Percentiles rank a stretch among this genome's conserved stretches.
Conservation (phyloP, 2,329 filamentous ascomycete species). For the Chrysoporthe puriensis region DNA sequence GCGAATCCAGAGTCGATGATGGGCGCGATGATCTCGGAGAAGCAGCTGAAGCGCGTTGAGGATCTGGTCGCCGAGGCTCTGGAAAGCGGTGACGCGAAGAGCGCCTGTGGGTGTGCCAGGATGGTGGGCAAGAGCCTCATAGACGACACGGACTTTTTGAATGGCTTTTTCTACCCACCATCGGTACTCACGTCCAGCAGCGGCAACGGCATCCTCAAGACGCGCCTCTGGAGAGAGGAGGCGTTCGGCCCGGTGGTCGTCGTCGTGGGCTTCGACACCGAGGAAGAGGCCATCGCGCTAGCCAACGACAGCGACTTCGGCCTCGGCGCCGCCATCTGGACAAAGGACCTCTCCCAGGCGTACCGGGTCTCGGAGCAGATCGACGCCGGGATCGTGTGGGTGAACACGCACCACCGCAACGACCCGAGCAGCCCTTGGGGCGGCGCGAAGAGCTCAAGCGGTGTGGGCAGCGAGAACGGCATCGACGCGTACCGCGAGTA, state of each 20-base stretch:
- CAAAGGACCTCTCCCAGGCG: constrained; percentile 72
- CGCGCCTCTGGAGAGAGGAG: constrained; percentile 78
- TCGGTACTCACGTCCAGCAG: constrained; percentile 67
- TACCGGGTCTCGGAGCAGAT: constrained; percentile 73
- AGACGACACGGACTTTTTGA: constrained; percentile 55
- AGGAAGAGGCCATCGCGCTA: constrained; percentile 70
- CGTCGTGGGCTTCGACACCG: constrained; percentile 74
- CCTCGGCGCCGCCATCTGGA: constrained; percentile 78
- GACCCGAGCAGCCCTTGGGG: constrained; percentile 75
- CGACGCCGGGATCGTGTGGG: constrained; percentile 65
- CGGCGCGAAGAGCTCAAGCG: constrained; percentile 63
- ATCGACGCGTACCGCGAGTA: constrained; percentile 65
- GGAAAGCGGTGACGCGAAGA: constrained; percentile 45
- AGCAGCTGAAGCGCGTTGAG: constrained; percentile 69
- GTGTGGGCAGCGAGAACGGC: constrained; percentile 75
- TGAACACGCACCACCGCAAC: constrained; percentile 70
- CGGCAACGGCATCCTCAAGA: constrained; percentile 64
- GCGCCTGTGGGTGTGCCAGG: constrained; percentile 50
- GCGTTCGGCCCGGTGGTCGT: constrained; percentile 82
- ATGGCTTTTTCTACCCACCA: constrained; percentile 77
- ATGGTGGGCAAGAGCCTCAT: constrained; percentile 52
- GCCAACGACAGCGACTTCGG: constrained; percentile 78
- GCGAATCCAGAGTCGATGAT: constrained; percentile 62
- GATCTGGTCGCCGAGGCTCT: constrained; percentile 68
- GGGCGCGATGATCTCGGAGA: constrained; percentile 64